phyloP scores from a whole-genome alignment of 371 early-diverging fungal genomes.

The Mortierella sp. region DNA sequence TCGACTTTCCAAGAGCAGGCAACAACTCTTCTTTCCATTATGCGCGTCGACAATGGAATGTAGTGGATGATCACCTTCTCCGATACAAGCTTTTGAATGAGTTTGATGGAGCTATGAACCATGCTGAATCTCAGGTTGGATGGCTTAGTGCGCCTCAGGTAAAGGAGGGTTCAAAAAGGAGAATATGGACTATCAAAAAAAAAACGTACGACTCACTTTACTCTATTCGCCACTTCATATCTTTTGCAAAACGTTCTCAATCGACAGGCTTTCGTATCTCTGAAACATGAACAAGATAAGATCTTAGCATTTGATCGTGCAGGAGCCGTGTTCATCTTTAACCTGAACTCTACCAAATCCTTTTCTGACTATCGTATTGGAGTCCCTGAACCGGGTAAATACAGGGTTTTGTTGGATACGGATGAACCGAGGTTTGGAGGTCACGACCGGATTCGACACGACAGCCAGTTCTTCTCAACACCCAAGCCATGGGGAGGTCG shows the following conservation, averaged over 20 bases:
- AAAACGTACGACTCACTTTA: not conserved
- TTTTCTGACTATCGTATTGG: conserved; percentile 89
- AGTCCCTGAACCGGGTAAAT: conserved; percentile 70
- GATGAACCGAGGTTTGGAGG: conserved; percentile 82
- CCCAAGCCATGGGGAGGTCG: conserved; percentile 76
- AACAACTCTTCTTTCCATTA: conserved; percentile 90
- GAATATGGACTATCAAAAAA: not conserved
- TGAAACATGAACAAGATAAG: conserved; percentile 91
- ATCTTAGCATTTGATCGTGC: conserved; percentile 91
- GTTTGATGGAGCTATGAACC: conserved; percentile 87
- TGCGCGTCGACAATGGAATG: conserved; percentile 92
- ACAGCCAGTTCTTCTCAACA: conserved; percentile 69
- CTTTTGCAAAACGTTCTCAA: not conserved
- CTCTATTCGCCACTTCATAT: not conserved
- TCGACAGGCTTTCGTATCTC: conserved; percentile 71
- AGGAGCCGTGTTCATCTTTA: conserved; percentile 86
- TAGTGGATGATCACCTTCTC: conserved; percentile 83
- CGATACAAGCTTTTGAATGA: conserved; percentile 91
- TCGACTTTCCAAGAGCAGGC: conserved; percentile 95
- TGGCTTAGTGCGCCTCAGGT: conserved; percentile 74
- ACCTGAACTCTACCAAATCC: conserved; percentile 87
- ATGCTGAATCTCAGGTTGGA: conserved; percentile 69
- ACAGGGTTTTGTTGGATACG: conserved; percentile 76
- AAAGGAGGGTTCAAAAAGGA: not conserved
- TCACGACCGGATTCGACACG: conserved; percentile 75